Evolutionary conservation across 2,329 filamentous ascomycete genomes (phyloP).

Genomic region (Chaetomiaceae sp.): DNA sequence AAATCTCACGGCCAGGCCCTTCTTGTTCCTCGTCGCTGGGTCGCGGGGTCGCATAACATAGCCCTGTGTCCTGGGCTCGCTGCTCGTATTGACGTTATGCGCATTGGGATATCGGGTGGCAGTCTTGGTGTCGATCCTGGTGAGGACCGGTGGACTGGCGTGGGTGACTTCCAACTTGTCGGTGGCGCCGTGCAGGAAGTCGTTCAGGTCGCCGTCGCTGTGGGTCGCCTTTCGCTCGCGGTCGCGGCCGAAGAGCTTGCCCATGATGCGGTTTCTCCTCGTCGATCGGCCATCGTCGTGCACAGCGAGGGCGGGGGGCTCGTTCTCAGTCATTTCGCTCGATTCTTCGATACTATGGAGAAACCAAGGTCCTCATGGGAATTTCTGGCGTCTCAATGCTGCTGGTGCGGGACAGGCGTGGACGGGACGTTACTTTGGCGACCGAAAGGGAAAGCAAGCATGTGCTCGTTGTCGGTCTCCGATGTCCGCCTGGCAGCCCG

Average conservation of each 20-base stretch:
- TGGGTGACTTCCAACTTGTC: slow-evolving; percentile 54
- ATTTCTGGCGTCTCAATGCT: slow-evolving; percentile 6
- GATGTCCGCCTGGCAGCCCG: slow-evolving; percentile 17
- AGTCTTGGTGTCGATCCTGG: slow-evolving; percentile 51
- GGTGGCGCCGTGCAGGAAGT: slow-evolving; percentile 54
- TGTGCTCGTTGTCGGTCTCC: slow-evolving; percentile 18
- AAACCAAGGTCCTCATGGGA: slow-evolving; percentile 21
- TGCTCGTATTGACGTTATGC: slow-evolving; percentile 40
- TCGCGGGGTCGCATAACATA: slow-evolving; percentile 43
- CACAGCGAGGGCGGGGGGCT: slow-evolving; percentile 35
- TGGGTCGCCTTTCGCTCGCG: slow-evolving; percentile 34
- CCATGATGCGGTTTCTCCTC: slow-evolving; percentile 56
- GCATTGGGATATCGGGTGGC: slow-evolving; percentile 55
- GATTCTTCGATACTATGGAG: slow-evolving; percentile 10
- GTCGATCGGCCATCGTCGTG: slow-evolving; percentile 41
- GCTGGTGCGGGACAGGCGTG: not conserved
- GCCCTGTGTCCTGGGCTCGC: slow-evolving; percentile 36
- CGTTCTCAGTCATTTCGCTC: slow-evolving; percentile 42
- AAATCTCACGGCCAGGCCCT: slow-evolving; percentile 72
- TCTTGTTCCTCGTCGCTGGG: slow-evolving; percentile 48
- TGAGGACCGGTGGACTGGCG: slow-evolving; percentile 46
- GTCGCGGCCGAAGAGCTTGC: slow-evolving; percentile 52
- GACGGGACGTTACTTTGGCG: slow-evolving; percentile 1
- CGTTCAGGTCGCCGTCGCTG: slow-evolving; percentile 47
- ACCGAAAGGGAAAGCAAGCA: slow-evolving; percentile 24